These are phyloP conservation scores for Podosphaera leucotricha DNA, from an alignment of 2,329 filamentous ascomycete genomes.

Conservation along the genomic window DNA sequence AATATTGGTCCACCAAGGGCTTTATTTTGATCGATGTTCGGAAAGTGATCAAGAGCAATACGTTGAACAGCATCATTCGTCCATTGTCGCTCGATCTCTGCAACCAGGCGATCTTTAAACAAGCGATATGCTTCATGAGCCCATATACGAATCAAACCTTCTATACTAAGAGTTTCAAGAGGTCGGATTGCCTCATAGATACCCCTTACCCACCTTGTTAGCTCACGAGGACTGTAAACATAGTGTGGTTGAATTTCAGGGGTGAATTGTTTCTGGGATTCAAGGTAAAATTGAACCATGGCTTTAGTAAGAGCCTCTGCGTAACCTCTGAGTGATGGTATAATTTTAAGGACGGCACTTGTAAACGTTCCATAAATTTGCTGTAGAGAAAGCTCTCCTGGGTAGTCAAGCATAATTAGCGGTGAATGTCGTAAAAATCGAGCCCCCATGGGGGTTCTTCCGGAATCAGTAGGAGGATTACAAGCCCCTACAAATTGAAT, in stretches of 20 bases:
- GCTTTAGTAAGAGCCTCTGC: conserved; percentile 82
- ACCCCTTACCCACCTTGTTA: conserved; percentile 93
- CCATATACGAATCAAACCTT: conserved; percentile 92
- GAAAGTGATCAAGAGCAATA: conserved; percentile 80
- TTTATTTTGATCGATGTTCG: conserved; percentile 75
- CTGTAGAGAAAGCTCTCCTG: conserved; percentile 75
- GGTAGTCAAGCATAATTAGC: conserved; percentile 99
- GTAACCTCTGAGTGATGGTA: conserved; percentile 85
- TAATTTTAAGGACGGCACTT: conserved; percentile 83
- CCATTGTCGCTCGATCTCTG: conserved; percentile 85
- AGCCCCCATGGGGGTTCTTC: conserved; percentile 78
- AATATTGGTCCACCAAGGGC: conserved; percentile 82
- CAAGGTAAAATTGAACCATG: conserved; percentile 91
- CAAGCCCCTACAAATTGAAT: conserved; percentile 98
- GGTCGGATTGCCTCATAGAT: conserved; percentile 93
- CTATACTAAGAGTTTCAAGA: conserved; percentile 64
- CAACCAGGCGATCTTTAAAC: conserved; percentile 92
- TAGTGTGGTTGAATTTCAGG: conserved; percentile 96
- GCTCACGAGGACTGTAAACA: conserved; percentile 94
- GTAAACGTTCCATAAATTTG: conserved; percentile 99
- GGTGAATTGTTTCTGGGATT: conserved; percentile 86
- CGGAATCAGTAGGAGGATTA: conserved; percentile 92
- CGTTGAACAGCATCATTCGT: conserved; percentile 70
- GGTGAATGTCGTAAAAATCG: conserved; percentile 90
- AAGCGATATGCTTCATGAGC: conserved; percentile 87